Evolutionary conservation across 2,329 filamentous ascomycete species (phyloP).

Genomic region (Aureobasidium sp.): DNA sequence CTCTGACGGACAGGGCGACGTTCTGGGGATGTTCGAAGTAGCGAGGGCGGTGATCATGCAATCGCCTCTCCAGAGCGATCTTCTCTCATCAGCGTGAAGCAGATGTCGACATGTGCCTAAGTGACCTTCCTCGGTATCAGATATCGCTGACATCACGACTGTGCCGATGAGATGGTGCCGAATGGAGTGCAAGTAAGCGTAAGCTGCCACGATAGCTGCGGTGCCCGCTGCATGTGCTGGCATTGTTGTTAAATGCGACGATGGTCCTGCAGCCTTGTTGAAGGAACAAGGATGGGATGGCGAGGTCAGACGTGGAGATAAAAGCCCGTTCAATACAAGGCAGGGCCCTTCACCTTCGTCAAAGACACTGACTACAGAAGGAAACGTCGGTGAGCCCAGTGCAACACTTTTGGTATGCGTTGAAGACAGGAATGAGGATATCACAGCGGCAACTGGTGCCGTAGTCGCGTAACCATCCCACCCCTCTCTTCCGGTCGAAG

Average conservation of each 20-base stretch:
- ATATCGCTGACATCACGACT: neutral
- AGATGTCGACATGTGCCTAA: neutral
- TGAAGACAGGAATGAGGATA: neutral
- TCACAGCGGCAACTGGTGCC: neutral
- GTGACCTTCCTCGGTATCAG: neutral
- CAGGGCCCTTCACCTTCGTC: conserved; percentile 7
- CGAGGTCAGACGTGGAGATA: neutral
- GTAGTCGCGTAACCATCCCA: neutral
- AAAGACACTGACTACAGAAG: neutral
- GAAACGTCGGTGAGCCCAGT: neutral
- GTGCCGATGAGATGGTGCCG: neutral
- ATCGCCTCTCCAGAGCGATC: neutral
- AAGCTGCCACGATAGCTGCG: conserved; percentile 5
- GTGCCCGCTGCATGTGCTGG: neutral
- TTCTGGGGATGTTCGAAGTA: neutral
- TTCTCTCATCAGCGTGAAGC: neutral
- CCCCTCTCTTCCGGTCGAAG: neutral
- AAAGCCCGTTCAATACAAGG: neutral
- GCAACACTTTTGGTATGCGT: neutral
- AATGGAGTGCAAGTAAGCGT: neutral
- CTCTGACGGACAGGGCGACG: neutral
- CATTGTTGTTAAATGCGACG: too few relatives aligned
- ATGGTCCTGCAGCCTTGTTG: neutral
- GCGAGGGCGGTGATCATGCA: conserved; percentile 1
- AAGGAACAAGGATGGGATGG: neutral